Evolutionary conservation across 1,139 yeast species (phyloP), one percentile per base, ranked within the genome.

Genomic region (Kluyveromyces marxianus): DNA sequence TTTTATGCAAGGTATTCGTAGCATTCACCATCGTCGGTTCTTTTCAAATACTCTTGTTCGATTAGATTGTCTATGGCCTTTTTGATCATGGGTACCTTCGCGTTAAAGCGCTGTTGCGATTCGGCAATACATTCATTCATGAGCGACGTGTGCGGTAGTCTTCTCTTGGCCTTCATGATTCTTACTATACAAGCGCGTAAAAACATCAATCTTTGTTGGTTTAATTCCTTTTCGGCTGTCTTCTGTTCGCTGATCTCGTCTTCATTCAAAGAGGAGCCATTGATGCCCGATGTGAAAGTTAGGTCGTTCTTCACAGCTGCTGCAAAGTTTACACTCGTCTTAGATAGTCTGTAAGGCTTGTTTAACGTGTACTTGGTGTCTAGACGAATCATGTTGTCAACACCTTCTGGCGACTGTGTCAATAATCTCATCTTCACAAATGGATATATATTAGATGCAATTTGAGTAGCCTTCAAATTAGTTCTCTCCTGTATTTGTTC

Each of bases 161-260:
- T 75, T 66, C 89, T 85, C 60, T 97, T 77, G 1, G 96, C 90
- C 70, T 92, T 92, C 97, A 92, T 92, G 59, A 92, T 87, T 59
- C 98, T 78, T 39, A 92, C 98, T 67, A 92, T 88, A 59, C 95
- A 86, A 1, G 97, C 96, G 61, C 89, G 87, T 58, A 92, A 74
- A 68, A 83, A 83, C 61, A 85, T 79, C 69, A 83, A 87, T 58
- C 97, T 79, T 50, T 89, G 87, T 59, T 88, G 92, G 56, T 83
- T 89, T 52, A 92, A 79, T 61, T 89, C 96, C 66, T 83, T 83
- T 57, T 79, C 83, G 1, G 95, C 81, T 52, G 87, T 95, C 44
- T 82, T 90, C 37, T 79, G 79, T 59, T 92, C 97, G 53, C 56
- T 50, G 7, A 28, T 24, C 27, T 34, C 36, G 7, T 7, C n/a